Percentiles rank a stretch among this genome's conserved stretches.
Conservation (phyloP, 2,329 filamentous ascomycete genomes). For the Geosmithia putterillii region DNA sequence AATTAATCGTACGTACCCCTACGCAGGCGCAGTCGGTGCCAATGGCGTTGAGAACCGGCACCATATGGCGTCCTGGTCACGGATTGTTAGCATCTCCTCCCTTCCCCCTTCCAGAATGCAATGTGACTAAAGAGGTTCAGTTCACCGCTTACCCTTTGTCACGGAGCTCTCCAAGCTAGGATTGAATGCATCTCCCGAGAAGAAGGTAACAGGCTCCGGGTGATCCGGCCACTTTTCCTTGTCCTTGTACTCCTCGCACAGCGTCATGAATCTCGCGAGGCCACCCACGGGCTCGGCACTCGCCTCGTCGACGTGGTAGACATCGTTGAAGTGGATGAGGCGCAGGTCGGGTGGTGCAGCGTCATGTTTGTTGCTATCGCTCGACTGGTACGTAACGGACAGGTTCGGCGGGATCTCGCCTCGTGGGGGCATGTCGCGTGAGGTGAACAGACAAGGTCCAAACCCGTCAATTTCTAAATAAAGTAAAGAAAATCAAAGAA, state of each 20-base stretch:
- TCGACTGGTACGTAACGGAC: neutral
- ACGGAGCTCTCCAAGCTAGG: constrained; percentile 80
- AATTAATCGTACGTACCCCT: constrained; percentile 37
- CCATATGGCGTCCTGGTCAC: constrained; percentile 62
- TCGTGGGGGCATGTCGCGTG: constrained; percentile 2
- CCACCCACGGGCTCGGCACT: constrained; percentile 79
- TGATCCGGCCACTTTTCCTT: constrained; percentile 48
- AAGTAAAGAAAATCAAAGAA: too few relatives aligned
- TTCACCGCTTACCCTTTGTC: constrained; percentile 80
- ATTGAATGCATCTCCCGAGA: constrained; percentile 89
- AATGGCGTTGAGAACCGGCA: constrained; percentile 67
- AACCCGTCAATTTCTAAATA: neutral
- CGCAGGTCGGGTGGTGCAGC: constrained; percentile 50
- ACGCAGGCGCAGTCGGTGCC: constrained; percentile 72
- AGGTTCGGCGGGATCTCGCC: constrained; percentile 3
- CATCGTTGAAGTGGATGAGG: constrained; percentile 87
- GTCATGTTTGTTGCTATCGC: neutral
- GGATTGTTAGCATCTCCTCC: neutral
- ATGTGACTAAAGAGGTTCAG: too few relatives aligned
- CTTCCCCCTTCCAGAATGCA: too few relatives aligned
- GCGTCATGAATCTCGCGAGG: constrained; percentile 65
- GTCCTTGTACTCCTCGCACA: constrained; percentile 63
- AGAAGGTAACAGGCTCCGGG: constrained; percentile 61
- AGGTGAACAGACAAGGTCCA: neutral
- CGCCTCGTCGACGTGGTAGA: constrained; percentile 70